These are phyloP conservation scores for Trichoderma brevicompactum DNA, from an alignment of 2,329 filamentous ascomycete species.

Conservation along the genomic window DNA sequence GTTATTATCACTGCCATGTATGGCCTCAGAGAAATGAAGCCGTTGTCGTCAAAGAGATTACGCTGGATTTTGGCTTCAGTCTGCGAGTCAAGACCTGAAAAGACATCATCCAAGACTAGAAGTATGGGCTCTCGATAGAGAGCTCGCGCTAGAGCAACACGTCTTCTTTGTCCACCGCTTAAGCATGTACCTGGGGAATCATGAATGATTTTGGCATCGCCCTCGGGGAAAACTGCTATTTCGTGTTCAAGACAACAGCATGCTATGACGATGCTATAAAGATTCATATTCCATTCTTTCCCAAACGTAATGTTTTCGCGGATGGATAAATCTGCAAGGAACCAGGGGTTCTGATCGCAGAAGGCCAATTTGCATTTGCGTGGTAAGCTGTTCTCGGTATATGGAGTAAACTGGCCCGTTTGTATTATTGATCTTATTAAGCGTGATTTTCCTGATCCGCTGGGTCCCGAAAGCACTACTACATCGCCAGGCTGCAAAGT, in stretches of 20 bases:
- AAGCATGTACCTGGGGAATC: slow-evolving; percentile 5
- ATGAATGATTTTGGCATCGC: not conserved
- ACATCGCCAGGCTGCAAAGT: not conserved
- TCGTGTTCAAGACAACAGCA: too few species aligned
- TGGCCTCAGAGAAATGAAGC: too few species aligned
- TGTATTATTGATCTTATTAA: not conserved
- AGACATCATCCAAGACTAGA: slow-evolving; percentile 23
- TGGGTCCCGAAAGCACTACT: not conserved
- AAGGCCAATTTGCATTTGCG: not conserved
- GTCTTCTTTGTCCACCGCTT: slow-evolving; percentile 25
- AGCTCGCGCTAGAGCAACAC: slow-evolving; percentile 26
- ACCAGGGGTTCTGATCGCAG: slow-evolving; percentile 17
- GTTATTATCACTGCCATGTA: too few species aligned
- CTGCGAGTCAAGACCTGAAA: slow-evolving; percentile 29
- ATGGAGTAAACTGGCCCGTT: not conserved
- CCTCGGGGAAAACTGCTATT: not conserved
- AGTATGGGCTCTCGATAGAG: slow-evolving; percentile 14
- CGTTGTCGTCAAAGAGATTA: too few species aligned
- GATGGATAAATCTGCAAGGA: not conserved
- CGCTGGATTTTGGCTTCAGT: not conserved
- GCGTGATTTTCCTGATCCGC: not conserved
- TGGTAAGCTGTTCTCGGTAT: too few species aligned
- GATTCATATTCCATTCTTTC: not conserved
- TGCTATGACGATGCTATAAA: not conserved
- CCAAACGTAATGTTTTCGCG: slow-evolving; percentile 3